These are phyloP conservation scores for Limonium bicolor DNA, from an alignment of 148 eudicot species.

Conservation along the genomic window DNA sequence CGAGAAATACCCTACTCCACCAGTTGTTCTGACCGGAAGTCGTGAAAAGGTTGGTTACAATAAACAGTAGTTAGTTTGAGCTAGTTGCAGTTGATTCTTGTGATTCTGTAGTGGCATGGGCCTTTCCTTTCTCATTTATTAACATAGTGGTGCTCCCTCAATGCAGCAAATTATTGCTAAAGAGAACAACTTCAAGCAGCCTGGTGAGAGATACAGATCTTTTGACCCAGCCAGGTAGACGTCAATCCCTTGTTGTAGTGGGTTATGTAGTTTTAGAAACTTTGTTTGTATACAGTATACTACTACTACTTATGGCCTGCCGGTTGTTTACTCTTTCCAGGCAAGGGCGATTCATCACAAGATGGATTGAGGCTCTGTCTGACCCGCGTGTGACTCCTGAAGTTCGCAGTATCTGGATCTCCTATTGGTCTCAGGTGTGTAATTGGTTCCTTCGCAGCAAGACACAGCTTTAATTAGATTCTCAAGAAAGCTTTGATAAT, in stretches of 20 bases:
- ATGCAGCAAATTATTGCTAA: slow-evolving; percentile 56
- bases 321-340: slow-evolving; percentile 18
- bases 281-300: not conserved
- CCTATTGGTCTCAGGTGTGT: slow-evolving; percentile 81
- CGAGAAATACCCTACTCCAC: slow-evolving; percentile 66
- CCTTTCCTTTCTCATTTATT: too few species aligned
- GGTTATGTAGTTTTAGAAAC: not conserved
- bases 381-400: slow-evolving; percentile 81
- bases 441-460: too few species aligned
- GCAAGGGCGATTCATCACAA: slow-evolving; percentile 67
- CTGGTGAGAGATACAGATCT: slow-evolving; percentile 79
- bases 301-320: too few species aligned
- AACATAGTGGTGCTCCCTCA: too few species aligned
- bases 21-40: slow-evolving; percentile 40
- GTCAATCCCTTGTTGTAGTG: too few species aligned
- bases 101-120: too few species aligned
- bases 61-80: too few species aligned
- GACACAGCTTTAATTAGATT: too few species aligned
- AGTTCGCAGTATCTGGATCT: slow-evolving; percentile 73
- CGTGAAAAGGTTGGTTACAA: slow-evolving; percentile 33
- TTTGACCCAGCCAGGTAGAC: slow-evolving; percentile 63
- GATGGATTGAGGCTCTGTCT: slow-evolving; percentile 67
- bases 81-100: too few species aligned
- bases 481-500: not conserved
- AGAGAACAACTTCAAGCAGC: slow-evolving; percentile 87